Percentiles rank a stretch among this genome's conserved stretches.
These are phyloP conservation scores for Sphaerulina populicola DNA, from an alignment of 2,329 filamentous ascomycete genomes.

Conservation along the genomic window DNA sequence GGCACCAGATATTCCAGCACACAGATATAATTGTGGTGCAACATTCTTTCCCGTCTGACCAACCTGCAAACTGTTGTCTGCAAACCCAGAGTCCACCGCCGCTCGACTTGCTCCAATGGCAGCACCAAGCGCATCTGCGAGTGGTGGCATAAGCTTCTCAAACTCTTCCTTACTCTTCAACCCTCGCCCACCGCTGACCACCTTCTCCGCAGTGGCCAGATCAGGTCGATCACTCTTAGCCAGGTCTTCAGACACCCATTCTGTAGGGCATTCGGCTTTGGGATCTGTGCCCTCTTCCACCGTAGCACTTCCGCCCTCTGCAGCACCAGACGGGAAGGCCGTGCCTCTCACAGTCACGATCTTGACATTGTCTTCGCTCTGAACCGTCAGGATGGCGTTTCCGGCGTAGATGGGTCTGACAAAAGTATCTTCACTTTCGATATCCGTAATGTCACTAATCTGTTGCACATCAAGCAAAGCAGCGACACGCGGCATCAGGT, in stretches of 20 bases:
- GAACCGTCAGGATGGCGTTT: slow-evolving; percentile 92
- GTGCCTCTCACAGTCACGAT: slow-evolving; percentile 88
- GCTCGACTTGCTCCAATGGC: slow-evolving; percentile 91
- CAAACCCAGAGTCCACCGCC: slow-evolving; percentile 93
- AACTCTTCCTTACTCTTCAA: slow-evolving; percentile 98
- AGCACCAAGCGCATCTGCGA: slow-evolving; percentile 88
- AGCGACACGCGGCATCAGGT: slow-evolving; percentile 79
- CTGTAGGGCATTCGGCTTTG: slow-evolving; percentile 61
- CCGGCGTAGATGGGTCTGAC: slow-evolving; percentile 95
- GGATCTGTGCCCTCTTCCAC: slow-evolving; percentile 79
- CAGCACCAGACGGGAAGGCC: slow-evolving; percentile 69
- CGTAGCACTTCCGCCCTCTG: slow-evolving; percentile 63
- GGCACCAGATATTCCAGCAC: slow-evolving; percentile 89
- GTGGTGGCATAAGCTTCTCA: slow-evolving; percentile 79
- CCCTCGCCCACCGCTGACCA: slow-evolving; percentile 88
- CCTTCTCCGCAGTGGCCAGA: slow-evolving; percentile 75
- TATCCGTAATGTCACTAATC: slow-evolving; percentile 79
- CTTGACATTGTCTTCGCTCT: slow-evolving; percentile 79
- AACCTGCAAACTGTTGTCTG: slow-evolving; percentile 96
- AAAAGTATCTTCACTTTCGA: slow-evolving; percentile 88
- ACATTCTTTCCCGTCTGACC: slow-evolving; percentile 99
- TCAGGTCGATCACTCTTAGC: slow-evolving; percentile 91
- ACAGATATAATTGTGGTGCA: slow-evolving; percentile 88
- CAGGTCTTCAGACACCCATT: slow-evolving; percentile 92
- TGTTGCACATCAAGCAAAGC: slow-evolving; percentile 88